Percentiles rank a stretch among this genome's conserved stretches.
Conservation (phyloP, 1,284 basidiomycete species). For the Phaffia rhodozyma region DNA sequence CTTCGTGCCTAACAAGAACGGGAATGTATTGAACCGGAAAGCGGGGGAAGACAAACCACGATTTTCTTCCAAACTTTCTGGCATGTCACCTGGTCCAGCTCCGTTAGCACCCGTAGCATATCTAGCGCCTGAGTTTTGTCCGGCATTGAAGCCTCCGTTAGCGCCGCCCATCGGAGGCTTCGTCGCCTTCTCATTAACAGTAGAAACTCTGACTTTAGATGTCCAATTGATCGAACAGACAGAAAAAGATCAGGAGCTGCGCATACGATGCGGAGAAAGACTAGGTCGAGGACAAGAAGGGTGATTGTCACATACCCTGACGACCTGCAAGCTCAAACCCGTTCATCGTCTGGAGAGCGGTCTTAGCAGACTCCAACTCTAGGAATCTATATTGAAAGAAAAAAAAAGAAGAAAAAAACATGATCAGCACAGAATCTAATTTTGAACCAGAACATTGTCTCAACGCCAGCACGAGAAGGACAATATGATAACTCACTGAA, state of each 20-base stretch:
- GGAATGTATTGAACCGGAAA: too few species aligned
- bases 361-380: conserved; percentile 76
- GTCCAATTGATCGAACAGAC: conserved; percentile 4
- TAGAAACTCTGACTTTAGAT: conserved; percentile 68
- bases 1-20: too few species aligned
- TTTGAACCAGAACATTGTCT: background rate
- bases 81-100: background rate
- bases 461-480: background rate
- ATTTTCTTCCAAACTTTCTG: conserved; percentile 17
- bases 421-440: background rate
- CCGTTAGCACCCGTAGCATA: background rate
- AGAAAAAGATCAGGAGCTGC: background rate
- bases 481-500: conserved; percentile 53
- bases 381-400: conserved; percentile 54
- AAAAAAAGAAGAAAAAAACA: too few species aligned
- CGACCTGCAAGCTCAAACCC: conserved; percentile 93
- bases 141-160: background rate
- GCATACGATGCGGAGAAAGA: background rate
- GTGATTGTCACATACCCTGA: conserved; percentile 45
- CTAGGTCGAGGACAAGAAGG: background rate
- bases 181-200: conserved; percentile 73
- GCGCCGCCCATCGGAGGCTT: conserved; percentile 22
- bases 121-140: background rate
- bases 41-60: conserved; percentile 2
- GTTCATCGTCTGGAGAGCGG: conserved; percentile 96